Percentiles rank a stretch among this genome's conserved stretches.
phyloP scores from a whole-genome alignment of 371 early-diverging fungal genomes.

The Mucor circinelloides region DNA sequence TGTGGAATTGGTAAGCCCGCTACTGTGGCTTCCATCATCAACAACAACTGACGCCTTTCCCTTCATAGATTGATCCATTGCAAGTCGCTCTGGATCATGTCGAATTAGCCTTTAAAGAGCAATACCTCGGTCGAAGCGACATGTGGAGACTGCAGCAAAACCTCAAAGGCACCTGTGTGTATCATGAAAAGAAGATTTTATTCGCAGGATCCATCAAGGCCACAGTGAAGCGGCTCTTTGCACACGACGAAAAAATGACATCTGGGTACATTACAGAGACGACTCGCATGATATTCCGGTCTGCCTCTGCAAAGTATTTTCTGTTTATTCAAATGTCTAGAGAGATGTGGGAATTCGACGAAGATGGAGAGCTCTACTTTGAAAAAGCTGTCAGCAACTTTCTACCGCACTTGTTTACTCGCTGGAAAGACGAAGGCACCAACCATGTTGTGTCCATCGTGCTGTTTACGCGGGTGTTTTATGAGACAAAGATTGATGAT shows the following conservation, averaged over 20 bases:
- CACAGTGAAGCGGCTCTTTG: slow-evolving; percentile 81
- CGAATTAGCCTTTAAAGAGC: slow-evolving; percentile 88
- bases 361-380: slow-evolving; percentile 92
- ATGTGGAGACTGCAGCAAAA: slow-evolving; percentile 90
- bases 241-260: slow-evolving; percentile 54
- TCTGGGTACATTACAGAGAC: slow-evolving; percentile 77
- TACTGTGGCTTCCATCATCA: too few species aligned
- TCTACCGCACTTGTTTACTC: slow-evolving; percentile 84
- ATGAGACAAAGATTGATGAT: slow-evolving; percentile 57
- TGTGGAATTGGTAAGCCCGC: slow-evolving; percentile 59
- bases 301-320: slow-evolving; percentile 92
- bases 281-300: slow-evolving; percentile 90
- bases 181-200: slow-evolving; percentile 77
- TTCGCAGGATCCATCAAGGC: slow-evolving; percentile 80
- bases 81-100: slow-evolving; percentile 76
- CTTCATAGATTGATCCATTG: slow-evolving; percentile 64
- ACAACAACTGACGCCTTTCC: slow-evolving; percentile 25
- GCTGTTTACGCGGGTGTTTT: slow-evolving; percentile 88
- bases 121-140: slow-evolving; percentile 91
- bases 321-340: slow-evolving; percentile 94
- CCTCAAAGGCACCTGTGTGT: slow-evolving; percentile 73
- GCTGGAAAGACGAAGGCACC: slow-evolving; percentile 83
- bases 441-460: slow-evolving; percentile 97
- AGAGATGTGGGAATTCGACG: slow-evolving; percentile 97
- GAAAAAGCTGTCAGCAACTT: slow-evolving; percentile 91